Percentiles rank a stretch among this genome's conserved stretches.
These are phyloP conservation scores for Diaporthe australafricana DNA, from an alignment of 2,329 filamentous ascomycete species.

Conservation along the genomic window DNA sequence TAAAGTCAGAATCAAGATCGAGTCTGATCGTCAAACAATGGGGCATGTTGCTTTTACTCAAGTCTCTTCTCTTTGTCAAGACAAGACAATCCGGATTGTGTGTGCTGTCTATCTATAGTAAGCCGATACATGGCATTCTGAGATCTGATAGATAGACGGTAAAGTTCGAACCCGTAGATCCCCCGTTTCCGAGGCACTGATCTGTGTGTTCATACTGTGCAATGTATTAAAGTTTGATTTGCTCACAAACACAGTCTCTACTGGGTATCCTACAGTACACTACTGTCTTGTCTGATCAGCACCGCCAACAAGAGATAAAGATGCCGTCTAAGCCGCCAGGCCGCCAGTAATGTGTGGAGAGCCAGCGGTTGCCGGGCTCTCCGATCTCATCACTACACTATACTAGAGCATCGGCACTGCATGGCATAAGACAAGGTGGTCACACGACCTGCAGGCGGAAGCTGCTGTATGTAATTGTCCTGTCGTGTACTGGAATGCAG, in stretches of 20 bases:
- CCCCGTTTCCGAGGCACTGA: conserved; percentile 9
- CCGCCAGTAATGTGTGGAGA: background rate
- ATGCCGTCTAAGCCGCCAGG: background rate
- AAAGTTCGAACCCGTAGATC: conserved; percentile 1
- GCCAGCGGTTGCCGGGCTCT: conserved; percentile 18
- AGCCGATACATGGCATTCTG: background rate
- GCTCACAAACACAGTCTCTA: conserved; percentile 13
- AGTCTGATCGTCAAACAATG: background rate
- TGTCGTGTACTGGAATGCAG: conserved; percentile 9
- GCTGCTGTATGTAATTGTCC: background rate
- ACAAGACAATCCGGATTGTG: background rate
- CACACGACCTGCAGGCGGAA: conserved; percentile 17
- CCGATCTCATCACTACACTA: background rate
- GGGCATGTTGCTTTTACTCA: background rate
- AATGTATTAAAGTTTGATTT: background rate
- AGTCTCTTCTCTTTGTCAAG: background rate
- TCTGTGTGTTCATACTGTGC: conserved; percentile 5
- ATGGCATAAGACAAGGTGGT: background rate
- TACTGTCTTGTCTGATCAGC: background rate
- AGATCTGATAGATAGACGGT: conserved; percentile 15
- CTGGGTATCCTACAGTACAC: background rate
- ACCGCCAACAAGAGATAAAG: no score
- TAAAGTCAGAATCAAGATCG: background rate
- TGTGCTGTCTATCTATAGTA: conserved; percentile 2
- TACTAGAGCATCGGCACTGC: background rate